These are phyloP conservation scores for Umbelopsis isabellina DNA, from an alignment of 192 early-diverging fungal species.

Conservation along the genomic window DNA sequence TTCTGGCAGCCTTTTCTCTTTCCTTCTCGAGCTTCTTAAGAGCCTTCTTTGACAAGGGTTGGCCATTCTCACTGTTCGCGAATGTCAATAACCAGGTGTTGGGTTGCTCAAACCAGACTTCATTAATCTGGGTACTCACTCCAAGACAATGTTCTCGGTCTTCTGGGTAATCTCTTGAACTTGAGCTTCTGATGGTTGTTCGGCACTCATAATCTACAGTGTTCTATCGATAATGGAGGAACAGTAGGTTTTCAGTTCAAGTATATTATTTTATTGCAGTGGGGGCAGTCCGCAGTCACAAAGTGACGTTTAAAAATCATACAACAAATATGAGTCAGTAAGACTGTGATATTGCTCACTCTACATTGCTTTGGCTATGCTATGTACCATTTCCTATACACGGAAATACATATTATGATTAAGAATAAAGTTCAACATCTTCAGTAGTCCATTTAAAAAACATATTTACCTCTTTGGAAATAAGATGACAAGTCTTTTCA, in stretches of 20 bases:
- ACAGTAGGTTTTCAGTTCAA: background rate
- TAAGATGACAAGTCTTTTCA: slow-evolving; percentile 92
- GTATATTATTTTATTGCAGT: background rate
- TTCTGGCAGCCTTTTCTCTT: slow-evolving; percentile 81
- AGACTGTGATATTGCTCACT: background rate
- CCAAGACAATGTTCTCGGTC: slow-evolving; percentile 56
- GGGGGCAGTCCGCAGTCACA: slow-evolving; percentile 5
- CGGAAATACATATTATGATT: no score
- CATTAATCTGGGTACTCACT: slow-evolving; percentile 22
- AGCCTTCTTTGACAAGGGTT: slow-evolving; percentile 88
- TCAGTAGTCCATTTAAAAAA: background rate
- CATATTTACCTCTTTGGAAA: slow-evolving; percentile 70
- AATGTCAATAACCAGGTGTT: background rate
- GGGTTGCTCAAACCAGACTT: background rate
- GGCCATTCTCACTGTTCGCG: slow-evolving; percentile 70
- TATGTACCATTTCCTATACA: slow-evolving; percentile 77
- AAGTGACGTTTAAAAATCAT: slow-evolving; percentile 1
- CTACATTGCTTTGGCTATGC: slow-evolving; percentile 68
- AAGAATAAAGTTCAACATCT: background rate
- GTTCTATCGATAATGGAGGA: background rate
- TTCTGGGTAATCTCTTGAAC: slow-evolving; percentile 47
- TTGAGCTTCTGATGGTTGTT: slow-evolving; percentile 26
- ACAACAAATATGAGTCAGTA: background rate
- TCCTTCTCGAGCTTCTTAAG: slow-evolving; percentile 95
- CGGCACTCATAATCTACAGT: slow-evolving; percentile 25